Base-by-base conservation (phyloP, 768 basidiomycete species). In the Mycena maculata region DNA sequence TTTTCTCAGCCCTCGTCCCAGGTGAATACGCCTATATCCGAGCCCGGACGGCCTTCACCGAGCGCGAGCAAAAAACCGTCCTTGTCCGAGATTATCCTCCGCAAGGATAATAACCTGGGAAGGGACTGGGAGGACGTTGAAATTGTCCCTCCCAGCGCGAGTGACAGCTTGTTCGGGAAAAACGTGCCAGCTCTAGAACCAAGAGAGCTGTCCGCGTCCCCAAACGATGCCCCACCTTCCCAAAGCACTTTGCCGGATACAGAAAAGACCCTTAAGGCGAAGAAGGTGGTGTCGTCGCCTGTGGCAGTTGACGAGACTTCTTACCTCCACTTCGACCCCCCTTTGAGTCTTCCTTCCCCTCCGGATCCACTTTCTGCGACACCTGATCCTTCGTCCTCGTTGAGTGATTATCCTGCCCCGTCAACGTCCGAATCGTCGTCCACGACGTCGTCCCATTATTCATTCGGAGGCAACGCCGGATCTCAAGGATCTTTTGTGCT, bases 341-440 rank as follows among this genome's bases (percentile, higher is more conserved):
- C 86, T 65, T 76, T 82, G 65, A 72, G 80, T 65, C 69, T 80
- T 8, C 81, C 83, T 22, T 83, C 86, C 25, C 80, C 83, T 49
- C 85, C 87, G 47, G 90, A 90, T 65, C 86, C 85, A 59, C 80
- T 85, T 31, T 86, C 91, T 13, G 81, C 88, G 12, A 93, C 93
- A 16, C 90, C 91, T 8, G 92, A 94, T 78, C 92, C 92, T 33
- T 88, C 91, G 58, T 93, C 92, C 18, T 91, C 91, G 6, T 74
- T 91, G 53, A 90, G 91, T 60, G 89, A 90, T 71, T 92, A 89
- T 72, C 89, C 90, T 42, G 84, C 85, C 60, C 85, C 83, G 25
- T 89, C 91, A 12, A 90, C 90, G 11, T 91, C 92, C 12, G 89
- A 88, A 69, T 92, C 92, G 5, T 87, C 87, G 16, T 92, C 92